Conservation (phyloP, 345 rosid genomes). For the Abelmoschus esculentus region DNA sequence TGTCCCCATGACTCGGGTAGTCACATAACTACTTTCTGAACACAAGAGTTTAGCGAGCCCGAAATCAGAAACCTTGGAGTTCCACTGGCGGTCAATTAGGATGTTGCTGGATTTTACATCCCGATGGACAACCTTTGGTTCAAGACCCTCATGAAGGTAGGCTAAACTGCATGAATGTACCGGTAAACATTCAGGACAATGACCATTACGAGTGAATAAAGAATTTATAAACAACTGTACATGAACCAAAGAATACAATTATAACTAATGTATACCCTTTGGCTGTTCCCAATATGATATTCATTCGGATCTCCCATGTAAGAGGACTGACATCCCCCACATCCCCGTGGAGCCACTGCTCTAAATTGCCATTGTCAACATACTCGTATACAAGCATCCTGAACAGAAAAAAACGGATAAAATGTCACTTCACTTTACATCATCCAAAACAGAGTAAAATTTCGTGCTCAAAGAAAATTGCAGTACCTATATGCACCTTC, state of each 20-base stretch:
- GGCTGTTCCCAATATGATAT: slow-evolving; percentile 80
- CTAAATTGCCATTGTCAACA: slow-evolving; percentile 89
- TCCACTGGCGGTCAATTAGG: slow-evolving; percentile 86
- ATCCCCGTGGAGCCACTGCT: slow-evolving; percentile 96
- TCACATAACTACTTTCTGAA: slow-evolving; percentile 78
- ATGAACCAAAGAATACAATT: neutral
- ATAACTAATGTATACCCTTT: slow-evolving; percentile 48
- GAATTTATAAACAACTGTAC: slow-evolving; percentile 1
- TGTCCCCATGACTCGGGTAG: slow-evolving; percentile 98
- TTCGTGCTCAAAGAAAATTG: neutral
- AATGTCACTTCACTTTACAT: neutral
- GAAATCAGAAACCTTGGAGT: slow-evolving; percentile 87
- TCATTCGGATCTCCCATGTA: slow-evolving; percentile 85
- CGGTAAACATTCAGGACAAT: neutral
- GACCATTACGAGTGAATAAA: neutral
- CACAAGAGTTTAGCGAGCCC: slow-evolving; percentile 91
- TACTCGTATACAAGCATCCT: slow-evolving; percentile 97
- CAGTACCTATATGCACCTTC: slow-evolving; percentile 93
- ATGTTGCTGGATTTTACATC: slow-evolving; percentile 92
- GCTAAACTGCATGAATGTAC: slow-evolving; percentile 52
- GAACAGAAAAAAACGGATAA: slow-evolving; percentile 17
- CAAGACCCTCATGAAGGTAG: slow-evolving; percentile 97
- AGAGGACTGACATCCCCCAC: slow-evolving; percentile 82
- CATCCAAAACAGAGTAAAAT: neutral
- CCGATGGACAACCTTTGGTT: slow-evolving; percentile 94